A percentile compares a stretch with the other conserved stretches of the same genome.
These are phyloP conservation scores for Gynochthodes officinalis DNA, from an alignment of 257 asterid species.

Conservation along the genomic window DNA sequence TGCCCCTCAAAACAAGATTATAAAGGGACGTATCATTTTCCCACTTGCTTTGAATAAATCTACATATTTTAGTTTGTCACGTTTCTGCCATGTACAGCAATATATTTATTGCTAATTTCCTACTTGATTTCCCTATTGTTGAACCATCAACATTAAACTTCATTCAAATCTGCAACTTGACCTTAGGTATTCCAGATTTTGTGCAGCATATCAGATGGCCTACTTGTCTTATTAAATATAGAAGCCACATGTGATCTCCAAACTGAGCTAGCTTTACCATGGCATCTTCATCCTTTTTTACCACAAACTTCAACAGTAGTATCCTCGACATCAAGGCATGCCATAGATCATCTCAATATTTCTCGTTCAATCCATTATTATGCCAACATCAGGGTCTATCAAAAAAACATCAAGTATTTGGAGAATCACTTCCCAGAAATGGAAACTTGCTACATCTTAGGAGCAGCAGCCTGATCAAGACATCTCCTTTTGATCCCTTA, in stretches of 20 bases:
- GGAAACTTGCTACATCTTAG: not conserved
- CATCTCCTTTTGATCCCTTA: not conserved
- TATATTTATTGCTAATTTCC: too few relatives aligned
- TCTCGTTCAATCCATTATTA: not conserved
- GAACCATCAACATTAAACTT: too few relatives aligned
- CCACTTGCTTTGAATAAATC: not conserved
- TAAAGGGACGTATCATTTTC: not conserved
- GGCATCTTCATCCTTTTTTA: constrained; percentile 3
- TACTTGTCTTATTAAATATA: too few relatives aligned
- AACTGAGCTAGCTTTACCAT: not conserved
- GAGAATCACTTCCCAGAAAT: constrained; percentile 3
- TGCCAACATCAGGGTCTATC: not conserved
- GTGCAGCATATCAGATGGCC: too few relatives aligned
- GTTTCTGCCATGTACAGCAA: not conserved
- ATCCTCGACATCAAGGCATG: not conserved
- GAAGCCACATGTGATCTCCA: too few relatives aligned
- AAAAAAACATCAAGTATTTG: not conserved
- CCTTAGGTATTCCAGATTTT: too few relatives aligned
- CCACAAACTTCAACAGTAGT: not conserved
- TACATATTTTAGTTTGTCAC: not conserved
- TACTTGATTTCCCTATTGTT: too few relatives aligned
- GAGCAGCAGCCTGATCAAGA: constrained; percentile 6
- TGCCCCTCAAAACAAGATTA: too few relatives aligned
- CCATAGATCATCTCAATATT: constrained; percentile 2
- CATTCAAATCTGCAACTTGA: too few relatives aligned